These are phyloP conservation scores for Pythium utonaiense DNA, from an alignment of 352 stramenopile genomes.

Conservation along the genomic window DNA sequence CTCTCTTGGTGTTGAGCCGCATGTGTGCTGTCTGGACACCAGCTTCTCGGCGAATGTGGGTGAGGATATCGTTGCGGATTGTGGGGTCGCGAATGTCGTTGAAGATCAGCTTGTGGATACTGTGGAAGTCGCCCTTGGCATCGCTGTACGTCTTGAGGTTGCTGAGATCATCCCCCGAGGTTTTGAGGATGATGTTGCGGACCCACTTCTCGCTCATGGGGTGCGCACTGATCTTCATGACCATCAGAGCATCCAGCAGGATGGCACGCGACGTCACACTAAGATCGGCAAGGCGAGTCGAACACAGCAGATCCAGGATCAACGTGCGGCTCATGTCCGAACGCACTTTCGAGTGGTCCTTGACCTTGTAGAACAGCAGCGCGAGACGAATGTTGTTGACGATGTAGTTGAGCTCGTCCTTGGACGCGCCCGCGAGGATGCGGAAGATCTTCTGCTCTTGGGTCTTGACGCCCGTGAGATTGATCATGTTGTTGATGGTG, in stretches of 20 bases:
- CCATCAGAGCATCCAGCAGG: conserved; percentile 95
- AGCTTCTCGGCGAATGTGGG: conserved; percentile 94
- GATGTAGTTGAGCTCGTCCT: conserved; percentile 97
- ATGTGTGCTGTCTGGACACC: conserved; percentile 93
- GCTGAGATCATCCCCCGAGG: conserved; percentile 93
- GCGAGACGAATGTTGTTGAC: conserved; percentile 93
- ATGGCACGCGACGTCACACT: conserved; percentile 90
- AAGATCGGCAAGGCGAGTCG: conserved; percentile 91
- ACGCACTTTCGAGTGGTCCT: conserved; percentile 79
- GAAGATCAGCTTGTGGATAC: conserved; percentile 98
- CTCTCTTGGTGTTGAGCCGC: conserved; percentile 83
- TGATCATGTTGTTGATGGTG: conserved; percentile 89
- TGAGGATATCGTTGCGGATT: conserved; percentile 93
- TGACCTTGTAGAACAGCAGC: conserved; percentile 98
- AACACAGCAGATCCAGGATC: conserved; percentile 93
- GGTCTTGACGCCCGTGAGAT: conserved; percentile 69
- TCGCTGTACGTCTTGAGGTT: conserved; percentile 96
- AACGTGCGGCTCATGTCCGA: conserved; percentile 89
- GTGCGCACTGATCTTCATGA: conserved; percentile 96
- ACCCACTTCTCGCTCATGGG: conserved; percentile 94
- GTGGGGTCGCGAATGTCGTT: conserved; percentile 89
- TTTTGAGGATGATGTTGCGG: conserved; percentile 96
- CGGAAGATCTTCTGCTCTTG: conserved; percentile 95
- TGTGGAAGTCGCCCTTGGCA: conserved; percentile 95
- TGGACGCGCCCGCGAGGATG: conserved; percentile 92